Conservation (phyloP, 192 early-diverging fungal species). For the Globomyces pollinis-pini region DNA sequence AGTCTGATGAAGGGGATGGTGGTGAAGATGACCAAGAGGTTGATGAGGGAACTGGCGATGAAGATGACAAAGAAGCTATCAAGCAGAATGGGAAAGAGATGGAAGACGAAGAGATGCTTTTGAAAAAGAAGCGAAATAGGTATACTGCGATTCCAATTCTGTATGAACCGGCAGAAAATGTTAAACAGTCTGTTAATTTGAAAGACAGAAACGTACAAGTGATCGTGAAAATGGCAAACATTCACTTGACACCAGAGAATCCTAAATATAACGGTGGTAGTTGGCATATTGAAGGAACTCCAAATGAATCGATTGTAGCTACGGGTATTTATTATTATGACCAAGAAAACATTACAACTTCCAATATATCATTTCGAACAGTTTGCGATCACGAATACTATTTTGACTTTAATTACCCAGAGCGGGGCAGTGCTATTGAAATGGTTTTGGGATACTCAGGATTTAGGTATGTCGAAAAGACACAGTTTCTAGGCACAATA, state of each 20-base stretch:
- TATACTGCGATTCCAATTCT: neutral
- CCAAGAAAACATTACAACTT: constrained; percentile 58
- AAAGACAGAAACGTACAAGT: constrained; percentile 41
- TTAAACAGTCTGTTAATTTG: constrained; percentile 26
- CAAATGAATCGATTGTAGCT: constrained; percentile 63
- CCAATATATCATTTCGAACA: constrained; percentile 48
- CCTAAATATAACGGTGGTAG: constrained; percentile 24
- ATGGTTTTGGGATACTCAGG: constrained; percentile 17
- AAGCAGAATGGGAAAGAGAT: too few relatives aligned
- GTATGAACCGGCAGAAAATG: neutral
- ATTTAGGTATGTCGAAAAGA: constrained; percentile 1
- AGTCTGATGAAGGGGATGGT: too few relatives aligned
- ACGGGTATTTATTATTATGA: constrained; percentile 69
- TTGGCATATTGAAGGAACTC: constrained; percentile 72
- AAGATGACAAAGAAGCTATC: too few relatives aligned
- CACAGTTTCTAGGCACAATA: constrained; percentile 32
- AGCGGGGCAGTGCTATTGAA: constrained; percentile 3
- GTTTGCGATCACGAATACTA: constrained; percentile 17
- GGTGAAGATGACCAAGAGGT: too few relatives aligned
- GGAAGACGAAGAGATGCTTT: constrained; percentile 9
- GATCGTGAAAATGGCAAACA: constrained; percentile 67
- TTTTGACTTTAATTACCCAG: constrained; percentile 8
- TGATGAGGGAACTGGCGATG: too few relatives aligned
- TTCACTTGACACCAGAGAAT: constrained; percentile 54
- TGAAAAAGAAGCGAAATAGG: neutral